A percentile compares a stretch with the other conserved stretches of the same genome.
Evolutionary conservation across 2,329 filamentous ascomycete genomes (phyloP).

Genomic region (Calonectria pteridis): DNA sequence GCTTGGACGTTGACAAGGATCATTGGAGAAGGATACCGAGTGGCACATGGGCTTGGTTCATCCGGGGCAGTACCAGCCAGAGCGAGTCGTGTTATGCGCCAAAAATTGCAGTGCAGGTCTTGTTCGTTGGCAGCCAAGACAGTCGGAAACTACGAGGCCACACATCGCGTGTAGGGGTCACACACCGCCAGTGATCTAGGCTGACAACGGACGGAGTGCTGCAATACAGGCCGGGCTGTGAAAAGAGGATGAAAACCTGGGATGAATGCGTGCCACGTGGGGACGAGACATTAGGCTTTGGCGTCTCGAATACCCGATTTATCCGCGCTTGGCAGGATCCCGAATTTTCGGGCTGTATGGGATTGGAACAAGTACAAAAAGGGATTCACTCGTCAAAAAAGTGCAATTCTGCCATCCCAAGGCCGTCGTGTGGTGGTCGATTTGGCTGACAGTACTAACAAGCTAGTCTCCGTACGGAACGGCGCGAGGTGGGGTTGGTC

Average conservation of each 20-base stretch:
- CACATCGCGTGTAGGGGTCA: background rate
- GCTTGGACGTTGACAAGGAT: background rate
- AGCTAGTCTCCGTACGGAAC: constrained; percentile 1
- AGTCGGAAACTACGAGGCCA: background rate
- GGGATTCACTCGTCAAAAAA: background rate
- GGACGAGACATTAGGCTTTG: background rate
- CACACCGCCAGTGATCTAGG: background rate
- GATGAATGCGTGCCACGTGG: background rate
- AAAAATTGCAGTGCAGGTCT: constrained; percentile 5
- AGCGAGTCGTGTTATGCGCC: constrained; percentile 2
- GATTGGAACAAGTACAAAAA: background rate
- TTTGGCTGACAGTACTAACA: background rate
- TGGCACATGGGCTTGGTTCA: background rate
- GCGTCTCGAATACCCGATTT: background rate
- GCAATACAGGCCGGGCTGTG: background rate
- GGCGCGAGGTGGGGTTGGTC: background rate
- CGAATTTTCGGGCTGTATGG: background rate
- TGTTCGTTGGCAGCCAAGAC: background rate
- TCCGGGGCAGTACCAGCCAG: background rate
- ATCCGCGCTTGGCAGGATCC: background rate
- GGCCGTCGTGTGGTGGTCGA: background rate
- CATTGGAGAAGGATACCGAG: background rate
- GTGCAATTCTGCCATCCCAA: background rate
- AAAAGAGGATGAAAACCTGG: background rate
- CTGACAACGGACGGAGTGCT: background rate